phyloP scores from a whole-genome alignment of 1,284 basidiomycete species.

The Gomphus bonarii region DNA sequence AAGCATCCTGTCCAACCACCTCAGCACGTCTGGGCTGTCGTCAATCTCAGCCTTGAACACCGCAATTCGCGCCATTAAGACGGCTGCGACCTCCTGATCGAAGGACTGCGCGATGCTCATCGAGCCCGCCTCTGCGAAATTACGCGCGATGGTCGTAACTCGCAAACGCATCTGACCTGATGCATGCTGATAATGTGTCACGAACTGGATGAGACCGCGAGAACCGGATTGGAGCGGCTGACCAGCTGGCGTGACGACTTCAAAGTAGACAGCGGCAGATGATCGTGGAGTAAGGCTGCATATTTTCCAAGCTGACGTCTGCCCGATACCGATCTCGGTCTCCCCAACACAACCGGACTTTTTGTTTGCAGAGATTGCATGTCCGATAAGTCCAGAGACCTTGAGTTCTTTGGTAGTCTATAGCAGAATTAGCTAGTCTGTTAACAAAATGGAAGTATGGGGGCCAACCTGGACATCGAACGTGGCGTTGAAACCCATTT shows the following conservation, averaged over 20 bases:
- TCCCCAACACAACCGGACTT: constrained; percentile 97
- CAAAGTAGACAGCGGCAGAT: constrained; percentile 92
- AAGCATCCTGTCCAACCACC: constrained; percentile 98
- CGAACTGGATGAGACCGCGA: constrained; percentile 94
- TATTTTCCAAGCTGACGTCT: constrained; percentile 99
- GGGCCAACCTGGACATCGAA: constrained; percentile 85
- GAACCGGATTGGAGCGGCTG: constrained; percentile 88
- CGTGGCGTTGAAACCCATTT: constrained; percentile 99
- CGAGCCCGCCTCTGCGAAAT: constrained; percentile 95
- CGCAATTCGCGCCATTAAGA: constrained; percentile 97
- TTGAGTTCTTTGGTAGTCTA: constrained; percentile 98
- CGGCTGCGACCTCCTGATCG: constrained; percentile 97
- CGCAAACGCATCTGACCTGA: constrained; percentile 91
- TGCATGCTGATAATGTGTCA: constrained; percentile 97
- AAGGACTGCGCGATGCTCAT: constrained; percentile 90
- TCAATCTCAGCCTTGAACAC: constrained; percentile 99
- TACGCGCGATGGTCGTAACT: constrained; percentile 93
- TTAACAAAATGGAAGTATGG: not conserved
- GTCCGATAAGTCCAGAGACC: constrained; percentile 96
- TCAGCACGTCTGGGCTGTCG: constrained; percentile 91
- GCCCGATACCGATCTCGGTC: constrained; percentile 98
- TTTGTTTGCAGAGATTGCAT: constrained; percentile 94
- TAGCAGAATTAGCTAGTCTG: constrained; percentile 1
- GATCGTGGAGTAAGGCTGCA: constrained; percentile 87
- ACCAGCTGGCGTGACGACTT: constrained; percentile 97